phyloP scores from a whole-genome alignment of 129 eudicot genomes.

The Solidago caesia region DNA sequence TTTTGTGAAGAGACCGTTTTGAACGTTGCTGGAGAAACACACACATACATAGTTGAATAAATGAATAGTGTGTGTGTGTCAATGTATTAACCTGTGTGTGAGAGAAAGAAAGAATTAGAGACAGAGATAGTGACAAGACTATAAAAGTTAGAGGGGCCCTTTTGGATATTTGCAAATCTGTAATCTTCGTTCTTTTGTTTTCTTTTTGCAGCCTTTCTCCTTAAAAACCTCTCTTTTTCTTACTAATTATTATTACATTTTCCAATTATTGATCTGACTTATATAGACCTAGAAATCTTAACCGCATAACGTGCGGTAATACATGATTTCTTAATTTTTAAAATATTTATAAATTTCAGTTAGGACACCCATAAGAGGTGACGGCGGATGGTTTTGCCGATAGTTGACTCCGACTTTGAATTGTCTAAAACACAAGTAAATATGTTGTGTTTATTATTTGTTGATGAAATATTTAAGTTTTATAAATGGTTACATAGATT shows the following conservation, averaged over 20 bases:
- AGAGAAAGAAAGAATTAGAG: slow-evolving; percentile 25
- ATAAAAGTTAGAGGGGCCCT: slow-evolving; percentile 43
- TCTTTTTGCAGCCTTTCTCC: slow-evolving; percentile 47
- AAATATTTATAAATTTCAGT: no score
- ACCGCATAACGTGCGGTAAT: no score
- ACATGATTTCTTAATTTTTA: no score
- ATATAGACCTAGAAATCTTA: no score
- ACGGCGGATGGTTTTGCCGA: no score
- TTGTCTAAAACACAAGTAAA: no score
- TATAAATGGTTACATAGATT: no score
- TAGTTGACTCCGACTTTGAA: no score
- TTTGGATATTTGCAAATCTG: slow-evolving; percentile 36
- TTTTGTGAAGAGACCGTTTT: slow-evolving; percentile 30
- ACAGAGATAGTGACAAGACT: slow-evolving; percentile 48
- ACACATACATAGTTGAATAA: neutral
- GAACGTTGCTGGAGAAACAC: slow-evolving; percentile 21
- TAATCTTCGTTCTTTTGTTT: slow-evolving; percentile 12
- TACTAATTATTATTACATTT: neutral
- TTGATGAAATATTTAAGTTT: no score
- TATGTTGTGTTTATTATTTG: no score
- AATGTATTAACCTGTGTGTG: neutral
- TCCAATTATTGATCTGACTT: slow-evolving; percentile 13
- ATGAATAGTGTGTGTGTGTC: slow-evolving; percentile 6
- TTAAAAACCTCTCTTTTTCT: slow-evolving; percentile 24
- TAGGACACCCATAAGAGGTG: no score